Evolutionary conservation across 1,139 yeast species (phyloP).

Genomic region (Protomyces macrosporus): DNA sequence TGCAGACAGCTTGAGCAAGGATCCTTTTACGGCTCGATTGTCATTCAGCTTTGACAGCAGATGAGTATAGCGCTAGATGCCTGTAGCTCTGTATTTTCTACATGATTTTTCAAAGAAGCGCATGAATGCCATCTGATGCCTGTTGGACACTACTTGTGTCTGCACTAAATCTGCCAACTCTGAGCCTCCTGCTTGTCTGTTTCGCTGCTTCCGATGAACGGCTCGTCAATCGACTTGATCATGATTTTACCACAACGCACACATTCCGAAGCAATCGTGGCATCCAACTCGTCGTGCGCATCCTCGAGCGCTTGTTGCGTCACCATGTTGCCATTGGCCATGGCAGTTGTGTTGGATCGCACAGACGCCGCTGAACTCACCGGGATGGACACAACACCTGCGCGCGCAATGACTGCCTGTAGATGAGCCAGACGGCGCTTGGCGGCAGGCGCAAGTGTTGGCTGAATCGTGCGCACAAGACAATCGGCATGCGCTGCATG

Average conservation of each 20-base stretch:
- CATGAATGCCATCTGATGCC: too few relatives aligned
- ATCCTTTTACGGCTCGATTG: background rate
- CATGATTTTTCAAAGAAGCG: too few relatives aligned
- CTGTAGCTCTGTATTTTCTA: too few relatives aligned
- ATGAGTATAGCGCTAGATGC: background rate
- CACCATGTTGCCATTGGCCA: background rate
- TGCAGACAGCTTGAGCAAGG: background rate
- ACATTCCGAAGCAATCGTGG: constrained; percentile 61
- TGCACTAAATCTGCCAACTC: background rate
- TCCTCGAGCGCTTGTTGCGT: constrained; percentile 33
- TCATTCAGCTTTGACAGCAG: background rate
- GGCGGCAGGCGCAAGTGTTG: constrained; percentile 62
- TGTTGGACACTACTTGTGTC: too few relatives aligned
- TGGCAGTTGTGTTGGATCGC: background rate
- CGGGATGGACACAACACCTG: background rate
- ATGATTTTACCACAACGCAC: constrained; percentile 72
- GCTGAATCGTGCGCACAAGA: constrained; percentile 54
- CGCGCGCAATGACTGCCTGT: constrained; percentile 11
- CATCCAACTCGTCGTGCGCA: constrained; percentile 51
- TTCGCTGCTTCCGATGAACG: constrained; percentile 36
- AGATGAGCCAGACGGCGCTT: constrained; percentile 57
- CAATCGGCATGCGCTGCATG: constrained; percentile 92
- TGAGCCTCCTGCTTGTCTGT: background rate
- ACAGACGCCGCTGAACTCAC: background rate
- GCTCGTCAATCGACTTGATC: constrained; percentile 64